Conservation (phyloP, 1,284 basidiomycete genomes). For the Exsudoporus floridanus region DNA sequence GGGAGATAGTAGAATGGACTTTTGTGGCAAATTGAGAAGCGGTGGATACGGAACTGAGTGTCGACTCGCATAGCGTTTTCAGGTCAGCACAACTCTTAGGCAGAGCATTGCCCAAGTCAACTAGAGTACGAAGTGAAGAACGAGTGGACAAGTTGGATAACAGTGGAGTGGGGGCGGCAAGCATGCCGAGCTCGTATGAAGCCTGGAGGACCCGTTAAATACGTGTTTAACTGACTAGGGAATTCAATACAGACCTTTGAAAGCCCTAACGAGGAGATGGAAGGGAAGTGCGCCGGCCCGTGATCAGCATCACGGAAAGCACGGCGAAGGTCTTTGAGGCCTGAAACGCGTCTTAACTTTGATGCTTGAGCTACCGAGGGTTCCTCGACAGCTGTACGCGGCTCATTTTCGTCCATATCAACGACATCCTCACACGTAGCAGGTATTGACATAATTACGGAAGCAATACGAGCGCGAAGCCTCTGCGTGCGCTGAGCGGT, state of each 20-base stretch:
- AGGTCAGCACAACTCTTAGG: constrained; percentile 12
- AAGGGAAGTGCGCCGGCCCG: constrained; percentile 6
- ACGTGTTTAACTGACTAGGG: not conserved
- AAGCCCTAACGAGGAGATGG: constrained; percentile 6
- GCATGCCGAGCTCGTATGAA: constrained; percentile 26
- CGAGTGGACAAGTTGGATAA: constrained; percentile 16
- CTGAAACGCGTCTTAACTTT: constrained; percentile 28
- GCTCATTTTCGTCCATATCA: constrained; percentile 13
- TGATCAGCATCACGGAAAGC: constrained; percentile 21
- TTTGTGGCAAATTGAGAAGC: constrained; percentile 21
- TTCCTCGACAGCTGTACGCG: not conserved
- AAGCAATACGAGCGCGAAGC: constrained; percentile 32
- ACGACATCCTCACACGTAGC: constrained; percentile 26
- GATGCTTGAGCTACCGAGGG: not conserved
- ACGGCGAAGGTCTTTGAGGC: constrained; percentile 26
- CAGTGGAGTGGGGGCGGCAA: constrained; percentile 8
- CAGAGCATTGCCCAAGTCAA: constrained; percentile 14
- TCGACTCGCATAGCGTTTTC: constrained; percentile 25
- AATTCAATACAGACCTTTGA: constrained; percentile 22
- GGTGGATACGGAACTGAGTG: constrained; percentile 23
- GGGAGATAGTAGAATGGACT: constrained; percentile 11
- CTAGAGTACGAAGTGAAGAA: constrained; percentile 29
- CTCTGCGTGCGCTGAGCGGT: constrained; percentile 23
- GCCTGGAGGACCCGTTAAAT: constrained; percentile 14
- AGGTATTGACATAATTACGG: constrained; percentile 27